Percentiles rank a stretch among this genome's conserved stretches.
Evolutionary conservation across 1,284 basidiomycete species (phyloP).

Genomic region (Pseudozyma sp.): DNA sequence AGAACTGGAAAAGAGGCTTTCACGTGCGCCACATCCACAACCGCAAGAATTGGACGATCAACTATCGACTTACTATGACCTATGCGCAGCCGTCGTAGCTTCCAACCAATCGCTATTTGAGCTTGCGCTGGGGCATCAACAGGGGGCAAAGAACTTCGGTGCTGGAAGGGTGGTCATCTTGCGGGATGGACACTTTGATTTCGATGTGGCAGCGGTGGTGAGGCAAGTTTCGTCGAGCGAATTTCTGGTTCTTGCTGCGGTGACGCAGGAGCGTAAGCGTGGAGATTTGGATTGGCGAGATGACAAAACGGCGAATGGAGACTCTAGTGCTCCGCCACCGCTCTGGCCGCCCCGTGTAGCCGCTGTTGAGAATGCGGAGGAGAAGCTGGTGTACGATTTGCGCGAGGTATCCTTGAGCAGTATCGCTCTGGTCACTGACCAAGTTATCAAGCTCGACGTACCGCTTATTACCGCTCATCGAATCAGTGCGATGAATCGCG

Average conservation of each 20-base stretch:
- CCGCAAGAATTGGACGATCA: slow-evolving; percentile 74
- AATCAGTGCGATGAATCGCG: slow-evolving; percentile 74
- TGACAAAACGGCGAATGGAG: neutral
- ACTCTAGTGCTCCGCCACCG: slow-evolving; percentile 10
- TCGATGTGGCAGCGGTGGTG: slow-evolving; percentile 81
- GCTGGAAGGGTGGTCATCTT: slow-evolving; percentile 86
- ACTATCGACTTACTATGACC: slow-evolving; percentile 83
- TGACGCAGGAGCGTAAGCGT: slow-evolving; percentile 73
- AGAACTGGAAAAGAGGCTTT: slow-evolving; percentile 77
- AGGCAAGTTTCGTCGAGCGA: slow-evolving; percentile 75
- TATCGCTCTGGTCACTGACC: slow-evolving; percentile 80
- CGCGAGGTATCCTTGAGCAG: slow-evolving; percentile 78
- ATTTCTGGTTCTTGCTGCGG: slow-evolving; percentile 83
- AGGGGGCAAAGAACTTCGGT: slow-evolving; percentile 78
- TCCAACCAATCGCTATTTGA: slow-evolving; percentile 77
- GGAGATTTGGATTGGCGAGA: slow-evolving; percentile 26
- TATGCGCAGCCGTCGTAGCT: slow-evolving; percentile 77
- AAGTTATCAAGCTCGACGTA: slow-evolving; percentile 74
- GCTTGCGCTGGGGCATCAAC: slow-evolving; percentile 76
- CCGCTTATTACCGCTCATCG: slow-evolving; percentile 70
- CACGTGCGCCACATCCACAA: slow-evolving; percentile 75
- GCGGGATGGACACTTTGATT: slow-evolving; percentile 78
- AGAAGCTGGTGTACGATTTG: slow-evolving; percentile 76
- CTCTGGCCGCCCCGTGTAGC: slow-evolving; percentile 38
- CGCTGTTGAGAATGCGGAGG: slow-evolving; percentile 7